phyloP scores from a whole-genome alignment of 805 yeast species.

The Hanseniaspora nectarophila region DNA sequence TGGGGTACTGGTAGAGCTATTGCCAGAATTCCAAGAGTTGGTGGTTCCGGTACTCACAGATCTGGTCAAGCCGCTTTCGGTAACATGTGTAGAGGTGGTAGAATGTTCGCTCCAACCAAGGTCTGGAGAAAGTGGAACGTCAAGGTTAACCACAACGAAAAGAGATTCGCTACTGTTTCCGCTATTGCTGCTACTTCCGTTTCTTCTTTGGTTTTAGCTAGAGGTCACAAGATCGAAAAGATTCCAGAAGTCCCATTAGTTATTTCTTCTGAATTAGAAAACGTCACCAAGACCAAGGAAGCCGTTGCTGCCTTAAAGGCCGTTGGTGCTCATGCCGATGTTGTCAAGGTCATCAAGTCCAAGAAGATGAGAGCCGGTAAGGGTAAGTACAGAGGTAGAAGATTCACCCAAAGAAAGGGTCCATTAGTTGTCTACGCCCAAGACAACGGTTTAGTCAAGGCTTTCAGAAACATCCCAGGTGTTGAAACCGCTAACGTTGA shows the following conservation, averaged over 20 bases:
- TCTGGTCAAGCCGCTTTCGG: slow-evolving; percentile 99
- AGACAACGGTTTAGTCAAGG: slow-evolving; percentile 96
- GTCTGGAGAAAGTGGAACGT: slow-evolving; percentile 99
- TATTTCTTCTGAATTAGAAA: slow-evolving; percentile 84
- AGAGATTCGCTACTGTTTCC: slow-evolving; percentile 99
- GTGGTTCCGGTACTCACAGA: slow-evolving; percentile 99
- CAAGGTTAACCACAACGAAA: slow-evolving; percentile 99
- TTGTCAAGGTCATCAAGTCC: slow-evolving; percentile 94
- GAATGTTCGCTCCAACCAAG: slow-evolving; percentile 99
- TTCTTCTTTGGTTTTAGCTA: slow-evolving; percentile 94
- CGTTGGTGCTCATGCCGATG: slow-evolving; percentile 97
- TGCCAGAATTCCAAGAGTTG: slow-evolving; percentile 99
- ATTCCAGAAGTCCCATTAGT: slow-evolving; percentile 97
- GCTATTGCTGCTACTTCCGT: slow-evolving; percentile 99
- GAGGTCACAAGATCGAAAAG: slow-evolving; percentile 99
- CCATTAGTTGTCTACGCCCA: slow-evolving; percentile 96
- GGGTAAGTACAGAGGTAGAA: slow-evolving; percentile 99
- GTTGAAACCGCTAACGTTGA: slow-evolving; percentile 92
- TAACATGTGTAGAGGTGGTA: slow-evolving; percentile 99
- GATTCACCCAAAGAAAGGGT: slow-evolving; percentile 99
- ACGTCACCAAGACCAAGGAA: slow-evolving; percentile 92
- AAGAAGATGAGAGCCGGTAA: slow-evolving; percentile 99
- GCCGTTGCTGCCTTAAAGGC: slow-evolving; percentile 97
- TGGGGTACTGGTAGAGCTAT: slow-evolving; percentile 99
- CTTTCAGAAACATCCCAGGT: slow-evolving; percentile 99